Evolutionary conservation across 805 yeast genomes (phyloP).

Genomic region (Lipomyces anomalus): DNA sequence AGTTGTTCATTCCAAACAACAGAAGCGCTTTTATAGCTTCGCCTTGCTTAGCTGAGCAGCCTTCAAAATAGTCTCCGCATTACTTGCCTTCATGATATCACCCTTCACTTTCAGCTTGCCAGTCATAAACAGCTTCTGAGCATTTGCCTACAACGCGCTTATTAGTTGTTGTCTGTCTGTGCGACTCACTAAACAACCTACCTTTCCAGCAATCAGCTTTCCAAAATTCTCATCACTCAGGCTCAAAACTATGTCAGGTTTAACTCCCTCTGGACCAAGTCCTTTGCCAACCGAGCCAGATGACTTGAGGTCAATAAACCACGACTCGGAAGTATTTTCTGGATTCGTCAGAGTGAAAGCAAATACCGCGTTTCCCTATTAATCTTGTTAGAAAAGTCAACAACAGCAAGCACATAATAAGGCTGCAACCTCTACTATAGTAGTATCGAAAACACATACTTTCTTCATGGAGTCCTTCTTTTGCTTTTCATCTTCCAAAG

Average conservation of each 20-base stretch:
- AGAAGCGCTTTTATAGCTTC: conserved; percentile 20
- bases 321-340: conserved; percentile 52
- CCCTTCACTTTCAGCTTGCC: conserved; percentile 86
- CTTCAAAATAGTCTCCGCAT: conserved; percentile 24
- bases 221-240: conserved; percentile 65
- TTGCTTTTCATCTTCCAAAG: conserved; percentile 31
- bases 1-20: no score
- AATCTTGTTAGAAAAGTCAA: no score
- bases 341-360: conserved; percentile 63
- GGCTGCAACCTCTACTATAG: not conserved
- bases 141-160: conserved; percentile 43
- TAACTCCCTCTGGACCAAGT: conserved; percentile 36
- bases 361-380: conserved; percentile 53
- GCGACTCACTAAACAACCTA: no score
- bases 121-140: conserved; percentile 76
- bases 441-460: conserved; percentile 2
- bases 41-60: conserved; percentile 23
- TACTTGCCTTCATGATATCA: conserved; percentile 84
- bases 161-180: not conserved
- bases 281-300: conserved; percentile 48
- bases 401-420: not conserved
- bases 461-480: conserved; percentile 34
- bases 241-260: conserved; percentile 59
- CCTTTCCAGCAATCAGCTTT: conserved; percentile 65
- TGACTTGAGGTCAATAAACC: conserved; percentile 64